These are phyloP conservation scores for Termitomyces sp. DNA, from an alignment of 768 basidiomycete species.

Conservation along the genomic window DNA sequence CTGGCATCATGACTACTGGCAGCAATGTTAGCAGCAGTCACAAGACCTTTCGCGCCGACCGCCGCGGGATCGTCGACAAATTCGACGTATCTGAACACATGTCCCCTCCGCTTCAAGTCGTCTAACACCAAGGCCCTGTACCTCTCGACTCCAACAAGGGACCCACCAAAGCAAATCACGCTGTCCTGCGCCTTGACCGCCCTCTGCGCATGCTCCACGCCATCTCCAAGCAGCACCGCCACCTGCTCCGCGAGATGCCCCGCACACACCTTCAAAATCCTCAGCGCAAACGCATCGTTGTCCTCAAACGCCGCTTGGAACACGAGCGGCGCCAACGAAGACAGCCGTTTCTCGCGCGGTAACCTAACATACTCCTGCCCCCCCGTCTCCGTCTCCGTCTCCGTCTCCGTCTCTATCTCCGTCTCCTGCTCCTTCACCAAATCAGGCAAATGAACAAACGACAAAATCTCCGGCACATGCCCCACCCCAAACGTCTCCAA, in stretches of 20 bases:
- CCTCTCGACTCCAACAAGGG: constrained; percentile 54
- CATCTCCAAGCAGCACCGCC: constrained; percentile 38
- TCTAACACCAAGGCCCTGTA: constrained; percentile 37
- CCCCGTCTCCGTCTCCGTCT: neutral
- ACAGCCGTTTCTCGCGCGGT: constrained; percentile 68
- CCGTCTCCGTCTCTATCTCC: no score
- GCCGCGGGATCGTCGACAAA: constrained; percentile 32
- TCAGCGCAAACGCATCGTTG: constrained; percentile 57
- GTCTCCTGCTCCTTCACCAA: no score
- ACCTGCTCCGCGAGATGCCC: constrained; percentile 55
- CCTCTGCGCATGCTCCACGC: constrained; percentile 13
- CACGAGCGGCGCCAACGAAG: constrained; percentile 69
- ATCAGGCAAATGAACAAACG: constrained; percentile 61
- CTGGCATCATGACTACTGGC: no score
- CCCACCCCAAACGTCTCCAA: constrained; percentile 51
- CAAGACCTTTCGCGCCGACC: constrained; percentile 57
- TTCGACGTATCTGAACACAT: constrained; percentile 59
- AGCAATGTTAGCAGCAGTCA: constrained; percentile 18
- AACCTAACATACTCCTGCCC: constrained; percentile 22
- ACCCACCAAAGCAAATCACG: constrained; percentile 77
- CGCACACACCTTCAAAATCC: constrained; percentile 49
- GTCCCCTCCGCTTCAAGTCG: constrained; percentile 49
- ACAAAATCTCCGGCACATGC: constrained; percentile 59
- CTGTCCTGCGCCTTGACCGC: constrained; percentile 47
- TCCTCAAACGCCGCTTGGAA: constrained; percentile 73